Evolutionary conservation across 495 filamentous ascomycete species (phyloP).

Genomic region (Daldinia caldariorum): DNA sequence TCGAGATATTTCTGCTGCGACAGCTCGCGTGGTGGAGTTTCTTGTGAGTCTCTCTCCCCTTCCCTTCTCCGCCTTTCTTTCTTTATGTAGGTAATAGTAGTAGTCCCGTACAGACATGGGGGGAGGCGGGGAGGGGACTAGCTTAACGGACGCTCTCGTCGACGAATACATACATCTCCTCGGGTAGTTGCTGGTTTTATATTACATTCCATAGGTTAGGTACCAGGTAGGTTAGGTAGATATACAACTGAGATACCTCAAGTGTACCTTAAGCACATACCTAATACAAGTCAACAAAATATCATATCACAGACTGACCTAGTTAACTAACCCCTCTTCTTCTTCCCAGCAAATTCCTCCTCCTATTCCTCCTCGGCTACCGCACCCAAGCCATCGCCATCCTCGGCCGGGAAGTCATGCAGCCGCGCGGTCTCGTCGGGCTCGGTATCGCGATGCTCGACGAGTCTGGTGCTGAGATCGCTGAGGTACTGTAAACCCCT

Average conservation of each 20-base stretch:
- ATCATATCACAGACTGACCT: background rate
- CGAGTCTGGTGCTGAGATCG: conserved; percentile 69
- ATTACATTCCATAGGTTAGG: no score
- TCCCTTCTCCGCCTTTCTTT: background rate
- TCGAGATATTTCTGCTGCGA: conserved; percentile 73
- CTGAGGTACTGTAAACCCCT: conserved; percentile 47
- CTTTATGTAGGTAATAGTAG: no score
- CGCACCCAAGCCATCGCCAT: conserved; percentile 73
- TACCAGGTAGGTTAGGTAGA: no score
- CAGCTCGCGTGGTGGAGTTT: conserved; percentile 74
- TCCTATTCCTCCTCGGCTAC: conserved; percentile 70
- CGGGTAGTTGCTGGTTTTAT: no score
- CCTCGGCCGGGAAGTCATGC: conserved; percentile 74
- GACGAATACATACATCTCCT: no score
- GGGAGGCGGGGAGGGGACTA: no score
- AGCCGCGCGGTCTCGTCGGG: conserved; percentile 71
- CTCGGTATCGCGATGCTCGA: conserved; percentile 73
- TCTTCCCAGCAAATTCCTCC: conserved; percentile 62
- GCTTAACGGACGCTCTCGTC: no score
- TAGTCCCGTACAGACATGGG: no score
- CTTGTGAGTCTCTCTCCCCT: conserved; percentile 52
- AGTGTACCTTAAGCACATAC: no score
- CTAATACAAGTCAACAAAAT: no score
- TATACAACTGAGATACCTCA: no score
- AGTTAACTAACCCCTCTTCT: background rate